phyloP scores from a whole-genome alignment of 2,329 filamentous ascomycete species.

The Diaporthe caulivora region DNA sequence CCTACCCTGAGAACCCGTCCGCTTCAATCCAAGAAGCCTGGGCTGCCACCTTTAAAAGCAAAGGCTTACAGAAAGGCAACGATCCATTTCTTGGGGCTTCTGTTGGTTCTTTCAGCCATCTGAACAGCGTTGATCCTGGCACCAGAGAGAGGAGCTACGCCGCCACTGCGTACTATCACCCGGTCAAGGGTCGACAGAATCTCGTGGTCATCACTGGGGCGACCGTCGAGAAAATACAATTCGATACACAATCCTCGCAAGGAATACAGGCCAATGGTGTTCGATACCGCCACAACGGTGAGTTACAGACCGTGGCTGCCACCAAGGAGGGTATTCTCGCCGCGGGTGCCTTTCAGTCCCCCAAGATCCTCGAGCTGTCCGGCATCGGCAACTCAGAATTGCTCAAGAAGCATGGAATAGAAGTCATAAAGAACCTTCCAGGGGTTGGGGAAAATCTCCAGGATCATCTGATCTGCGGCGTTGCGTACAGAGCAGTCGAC shows the following conservation, averaged over 20 bases:
- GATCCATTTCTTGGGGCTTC: conserved; percentile 51
- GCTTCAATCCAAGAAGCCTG: conserved; percentile 45
- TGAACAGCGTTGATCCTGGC: conserved; percentile 53
- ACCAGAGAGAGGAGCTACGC: conserved; percentile 56
- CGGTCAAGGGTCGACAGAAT: conserved; percentile 47
- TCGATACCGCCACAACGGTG: neutral
- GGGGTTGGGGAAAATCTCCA: conserved; percentile 29
- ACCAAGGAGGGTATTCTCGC: conserved; percentile 48
- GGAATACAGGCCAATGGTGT: neutral
- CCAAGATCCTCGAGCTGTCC: conserved; percentile 27
- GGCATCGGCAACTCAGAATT: conserved; percentile 2
- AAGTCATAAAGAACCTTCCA: neutral
- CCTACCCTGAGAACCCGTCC: conserved; percentile 47
- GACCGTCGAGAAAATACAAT: conserved; percentile 1
- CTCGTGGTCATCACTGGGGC: conserved; percentile 14
- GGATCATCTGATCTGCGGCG: conserved; percentile 2
- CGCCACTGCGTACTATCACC: conserved; percentile 57
- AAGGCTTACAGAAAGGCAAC: neutral
- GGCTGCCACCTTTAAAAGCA: conserved; percentile 49
- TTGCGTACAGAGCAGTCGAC: neutral
- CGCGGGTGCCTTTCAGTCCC: conserved; percentile 27
- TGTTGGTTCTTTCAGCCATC: neutral
- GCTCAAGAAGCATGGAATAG: neutral
- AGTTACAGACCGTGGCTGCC: conserved; percentile 45
- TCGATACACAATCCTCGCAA: conserved; percentile 47